Base-by-base conservation (phyloP, 441 rosid species). In the Pelargonium fulgidum region DNA sequence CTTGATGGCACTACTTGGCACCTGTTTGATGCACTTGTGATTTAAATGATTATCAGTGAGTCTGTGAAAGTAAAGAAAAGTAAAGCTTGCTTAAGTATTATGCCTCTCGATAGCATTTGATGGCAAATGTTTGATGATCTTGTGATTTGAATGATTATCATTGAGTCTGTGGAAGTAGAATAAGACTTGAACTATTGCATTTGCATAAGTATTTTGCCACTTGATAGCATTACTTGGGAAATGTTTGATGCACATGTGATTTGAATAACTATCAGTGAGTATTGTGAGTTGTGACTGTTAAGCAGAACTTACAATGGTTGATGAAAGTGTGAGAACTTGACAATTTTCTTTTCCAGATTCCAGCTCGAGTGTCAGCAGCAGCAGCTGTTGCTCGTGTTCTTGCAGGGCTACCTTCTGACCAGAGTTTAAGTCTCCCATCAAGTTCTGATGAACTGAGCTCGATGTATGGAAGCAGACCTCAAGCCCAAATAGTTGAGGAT, bases 381-480 rank as follows among this genome's bases (percentile, higher is more conserved):
- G 99, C 97, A 16, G 96, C 89, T 64, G 99, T 93, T 74, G 97
- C 99, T 54, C 93, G 93, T 77, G 96, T 87, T 66, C 82, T 93
- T 72, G 88, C 97, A 8, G 93, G 87, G 67, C 73, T 93, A 72
- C 92, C 91, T 70, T 81, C 92, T 67, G 89, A 88, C 75, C 96
- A 91, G 80, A 85, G 88, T 20, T 78, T 81, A 65, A 84, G 75
- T 79, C 86, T 93, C 50, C 85, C 97, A 13, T 86, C 96, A 20
- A 82, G 81, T 76, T 91, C 97, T 36, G 84, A 85, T 64, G 96
- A 85, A 73, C 78, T 91, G 73, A 83, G 76, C 26, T 87, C 87
- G 1, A 87, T 89, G 22, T 92, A 92, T 85, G 99, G 98, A 73
- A 81, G 82, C 73, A 82, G 80, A 72, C 84, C 87, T 47, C 84